Conservation (phyloP, 192 early-diverging fungal genomes). For the Pecoramyces ruminantium region DNA sequence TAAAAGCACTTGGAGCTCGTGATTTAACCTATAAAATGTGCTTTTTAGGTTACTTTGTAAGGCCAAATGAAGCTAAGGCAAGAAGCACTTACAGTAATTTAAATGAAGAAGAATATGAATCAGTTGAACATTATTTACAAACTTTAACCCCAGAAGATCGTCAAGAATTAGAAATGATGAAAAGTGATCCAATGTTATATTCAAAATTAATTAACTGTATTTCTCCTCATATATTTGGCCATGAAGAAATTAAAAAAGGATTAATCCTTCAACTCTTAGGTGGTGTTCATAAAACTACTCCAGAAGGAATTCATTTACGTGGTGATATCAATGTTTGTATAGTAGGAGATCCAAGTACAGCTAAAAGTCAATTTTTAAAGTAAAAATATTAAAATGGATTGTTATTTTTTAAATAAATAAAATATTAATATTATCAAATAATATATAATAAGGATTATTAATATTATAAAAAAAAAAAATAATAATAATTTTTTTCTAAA, state of each 20-base stretch:
- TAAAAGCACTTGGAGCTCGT: constrained; percentile 72
- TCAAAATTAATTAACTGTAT: constrained; percentile 63
- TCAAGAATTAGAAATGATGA: constrained; percentile 55
- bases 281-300: constrained; percentile 84
- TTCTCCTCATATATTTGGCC: constrained; percentile 81
- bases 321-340: constrained; percentile 97
- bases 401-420: no score
- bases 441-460: no score
- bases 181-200: constrained; percentile 42
- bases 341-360: constrained; percentile 87
- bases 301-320: constrained; percentile 82
- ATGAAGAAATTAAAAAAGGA: constrained; percentile 90
- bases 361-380: constrained; percentile 92
- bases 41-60: constrained; percentile 72
- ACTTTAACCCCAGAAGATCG: constrained; percentile 8
- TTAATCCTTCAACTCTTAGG: constrained; percentile 84
- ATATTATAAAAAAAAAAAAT: no score
- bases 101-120: constrained; percentile 38
- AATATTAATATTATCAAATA: no score
- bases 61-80: constrained; percentile 26
- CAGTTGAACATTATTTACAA: constrained; percentile 25
- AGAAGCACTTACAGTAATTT: constrained; percentile 20
- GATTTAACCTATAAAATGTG: constrained; percentile 86
- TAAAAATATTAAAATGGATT: no score
- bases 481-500: no score